These are phyloP conservation scores for Brassica cretica DNA, from an alignment of 345 rosid genomes.

Conservation along the genomic window DNA sequence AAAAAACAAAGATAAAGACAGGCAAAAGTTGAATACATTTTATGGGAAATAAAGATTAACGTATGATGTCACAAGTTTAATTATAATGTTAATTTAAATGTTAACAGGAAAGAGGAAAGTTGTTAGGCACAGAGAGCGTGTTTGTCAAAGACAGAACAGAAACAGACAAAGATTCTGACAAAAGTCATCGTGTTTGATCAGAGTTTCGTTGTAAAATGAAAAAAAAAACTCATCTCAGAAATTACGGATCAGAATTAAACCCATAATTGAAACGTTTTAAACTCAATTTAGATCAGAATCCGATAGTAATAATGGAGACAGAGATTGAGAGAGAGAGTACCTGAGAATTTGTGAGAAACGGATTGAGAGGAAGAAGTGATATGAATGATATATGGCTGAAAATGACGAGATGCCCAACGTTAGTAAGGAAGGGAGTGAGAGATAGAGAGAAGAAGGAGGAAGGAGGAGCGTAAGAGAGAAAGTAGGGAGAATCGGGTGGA, in stretches of 20 bases:
- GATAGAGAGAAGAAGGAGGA: constrained; percentile 14
- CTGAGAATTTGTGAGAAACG: constrained; percentile 28
- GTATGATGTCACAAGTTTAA: neutral
- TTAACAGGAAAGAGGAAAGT: constrained; percentile 27
- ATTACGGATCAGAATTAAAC: constrained; percentile 19
- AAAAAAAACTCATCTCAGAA: constrained; percentile 16
- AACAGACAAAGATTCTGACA: constrained; percentile 14
- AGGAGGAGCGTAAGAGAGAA: constrained; percentile 22
- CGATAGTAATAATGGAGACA: neutral
- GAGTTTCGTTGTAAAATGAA: neutral
- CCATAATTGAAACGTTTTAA: neutral
- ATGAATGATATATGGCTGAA: constrained; percentile 21
- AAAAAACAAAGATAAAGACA: constrained; percentile 20
- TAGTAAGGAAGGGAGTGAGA: neutral
- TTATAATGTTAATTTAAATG: neutral
- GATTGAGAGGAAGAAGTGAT: constrained; percentile 3
- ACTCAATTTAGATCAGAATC: constrained; percentile 4
- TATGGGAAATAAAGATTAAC: neutral
- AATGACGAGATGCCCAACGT: neutral
- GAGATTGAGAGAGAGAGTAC: constrained; percentile 21
- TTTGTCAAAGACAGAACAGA: constrained; percentile 11
- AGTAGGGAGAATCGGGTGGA: constrained; percentile 17
- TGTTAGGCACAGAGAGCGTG: constrained; percentile 21
- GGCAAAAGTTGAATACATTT: constrained; percentile 19
- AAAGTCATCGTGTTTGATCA: constrained; percentile 32